These are phyloP conservation scores for Backusella liffmaniae DNA, from an alignment of 192 early-diverging fungal species.

Conservation along the genomic window DNA sequence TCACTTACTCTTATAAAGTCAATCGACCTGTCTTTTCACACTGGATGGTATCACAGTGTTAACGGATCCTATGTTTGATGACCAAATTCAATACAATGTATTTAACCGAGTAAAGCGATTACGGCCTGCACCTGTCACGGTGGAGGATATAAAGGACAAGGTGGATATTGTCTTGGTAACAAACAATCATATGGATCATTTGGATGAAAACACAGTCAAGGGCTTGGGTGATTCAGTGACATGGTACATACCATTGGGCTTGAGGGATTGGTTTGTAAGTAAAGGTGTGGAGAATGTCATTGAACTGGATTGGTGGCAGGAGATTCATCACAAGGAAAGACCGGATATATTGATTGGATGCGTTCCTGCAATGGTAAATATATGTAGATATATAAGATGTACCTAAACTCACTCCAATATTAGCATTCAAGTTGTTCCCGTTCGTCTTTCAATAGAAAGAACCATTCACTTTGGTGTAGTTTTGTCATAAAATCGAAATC, in stretches of 20 bases:
- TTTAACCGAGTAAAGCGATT: conserved; percentile 38
- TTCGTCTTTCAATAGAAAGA: conserved; percentile 41
- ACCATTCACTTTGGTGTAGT: conserved; percentile 45
- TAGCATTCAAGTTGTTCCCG: conserved; percentile 45
- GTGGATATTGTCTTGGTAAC: conserved; percentile 51
- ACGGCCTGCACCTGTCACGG: conserved; percentile 36
- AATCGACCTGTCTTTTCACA: conserved; percentile 56
- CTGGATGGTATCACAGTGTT: conserved; percentile 54
- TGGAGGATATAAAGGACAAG: conserved; percentile 37
- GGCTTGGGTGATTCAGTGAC: conserved; percentile 42
- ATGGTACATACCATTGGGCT: conserved; percentile 51
- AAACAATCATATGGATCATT: conserved; percentile 50
- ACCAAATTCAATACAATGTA: conserved; percentile 12
- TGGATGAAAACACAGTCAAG: conserved; percentile 41
- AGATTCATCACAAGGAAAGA: conserved; percentile 39
- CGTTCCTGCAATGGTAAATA: conserved; percentile 38
- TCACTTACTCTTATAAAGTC: conserved; percentile 16
- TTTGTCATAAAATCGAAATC: conserved; percentile 41
- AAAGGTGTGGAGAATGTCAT: conserved; percentile 47
- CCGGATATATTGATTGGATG: conserved; percentile 44
- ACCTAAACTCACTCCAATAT: too few species aligned
- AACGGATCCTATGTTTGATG: conserved; percentile 54
- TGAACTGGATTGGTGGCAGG: conserved; percentile 61
- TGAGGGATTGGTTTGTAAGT: conserved; percentile 41
- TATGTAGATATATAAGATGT: too few species aligned